phyloP scores from a whole-genome alignment of 805 yeast species.

The Candida morakotiae region DNA sequence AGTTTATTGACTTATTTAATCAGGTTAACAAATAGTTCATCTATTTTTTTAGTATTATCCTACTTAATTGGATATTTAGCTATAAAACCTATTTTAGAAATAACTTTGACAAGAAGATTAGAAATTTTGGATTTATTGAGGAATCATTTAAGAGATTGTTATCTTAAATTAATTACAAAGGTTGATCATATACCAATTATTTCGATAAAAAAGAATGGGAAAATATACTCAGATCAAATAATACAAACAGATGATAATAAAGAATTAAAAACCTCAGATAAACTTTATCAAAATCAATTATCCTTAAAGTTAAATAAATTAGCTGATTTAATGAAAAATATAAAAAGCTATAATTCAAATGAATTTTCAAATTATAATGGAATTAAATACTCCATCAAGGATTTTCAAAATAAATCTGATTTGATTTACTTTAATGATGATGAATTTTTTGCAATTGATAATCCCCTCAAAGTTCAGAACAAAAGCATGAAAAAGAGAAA shows the following conservation, averaged over 20 bases:
- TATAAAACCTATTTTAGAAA: constrained; percentile 32
- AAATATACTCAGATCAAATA: constrained; percentile 33
- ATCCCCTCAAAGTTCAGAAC: background rate
- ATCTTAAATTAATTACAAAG: constrained; percentile 27
- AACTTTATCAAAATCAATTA: constrained; percentile 21
- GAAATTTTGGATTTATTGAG: constrained; percentile 33
- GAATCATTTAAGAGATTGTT: constrained; percentile 29
- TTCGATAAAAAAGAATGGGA: constrained; percentile 25
- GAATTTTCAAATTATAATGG: constrained; percentile 32
- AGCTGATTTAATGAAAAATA: constrained; percentile 15
- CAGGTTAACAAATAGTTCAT: constrained; percentile 31
- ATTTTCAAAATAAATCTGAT: constrained; percentile 34
- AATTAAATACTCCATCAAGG: constrained; percentile 26
- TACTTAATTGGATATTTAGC: constrained; percentile 31
- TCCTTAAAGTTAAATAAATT: constrained; percentile 20
- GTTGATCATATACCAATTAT: constrained; percentile 39
- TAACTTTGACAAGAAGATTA: constrained; percentile 22
- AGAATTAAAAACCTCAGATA: constrained; percentile 15
- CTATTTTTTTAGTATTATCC: constrained; percentile 21
- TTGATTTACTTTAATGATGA: constrained; percentile 28
- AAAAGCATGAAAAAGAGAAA: constrained; percentile 18
- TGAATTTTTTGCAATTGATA: constrained; percentile 21
- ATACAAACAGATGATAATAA: constrained; percentile 31
- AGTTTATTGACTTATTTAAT: constrained; percentile 23
- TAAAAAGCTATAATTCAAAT: constrained; percentile 22